Evolutionary conservation across 108 stramenopile species (phyloP).

Genomic region (Schizochytrium sp.): DNA sequence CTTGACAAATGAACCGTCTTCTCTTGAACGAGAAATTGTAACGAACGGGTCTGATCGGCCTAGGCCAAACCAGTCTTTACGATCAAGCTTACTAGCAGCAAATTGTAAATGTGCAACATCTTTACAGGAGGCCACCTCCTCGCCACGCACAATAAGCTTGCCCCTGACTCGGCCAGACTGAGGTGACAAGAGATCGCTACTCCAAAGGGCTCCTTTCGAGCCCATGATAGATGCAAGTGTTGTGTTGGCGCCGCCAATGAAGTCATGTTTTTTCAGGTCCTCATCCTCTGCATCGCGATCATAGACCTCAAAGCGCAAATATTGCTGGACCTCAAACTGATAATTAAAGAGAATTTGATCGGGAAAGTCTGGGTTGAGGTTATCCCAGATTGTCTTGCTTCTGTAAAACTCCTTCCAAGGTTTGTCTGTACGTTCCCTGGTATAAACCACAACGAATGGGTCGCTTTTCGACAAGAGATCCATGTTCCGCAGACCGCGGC

Average conservation of each 20-base stretch:
- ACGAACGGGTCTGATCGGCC: constrained; percentile 41
- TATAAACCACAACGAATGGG: constrained; percentile 52
- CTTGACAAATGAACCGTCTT: constrained; percentile 41
- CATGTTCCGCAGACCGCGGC: constrained; percentile 38
- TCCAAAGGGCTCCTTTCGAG: not conserved
- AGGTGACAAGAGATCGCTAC: not conserved
- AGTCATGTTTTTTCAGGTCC: constrained; percentile 16
- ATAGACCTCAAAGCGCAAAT: constrained; percentile 43
- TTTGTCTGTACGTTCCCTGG: not conserved
- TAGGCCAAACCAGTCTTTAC: constrained; percentile 60
- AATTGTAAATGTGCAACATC: constrained; percentile 12
- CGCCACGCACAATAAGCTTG: constrained; percentile 40
- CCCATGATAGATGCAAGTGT: constrained; percentile 45
- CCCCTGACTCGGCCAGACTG: not conserved
- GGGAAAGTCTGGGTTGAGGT: constrained; percentile 32
- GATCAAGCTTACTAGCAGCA: not conserved
- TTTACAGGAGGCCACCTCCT: constrained; percentile 46
- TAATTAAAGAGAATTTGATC: constrained; percentile 28
- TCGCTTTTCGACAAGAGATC: constrained; percentile 47
- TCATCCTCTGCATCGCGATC: constrained; percentile 40
- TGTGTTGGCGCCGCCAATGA: constrained; percentile 11
- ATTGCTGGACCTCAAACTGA: constrained; percentile 40
- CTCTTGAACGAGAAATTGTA: constrained; percentile 29
- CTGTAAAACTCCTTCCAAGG: constrained; percentile 51
- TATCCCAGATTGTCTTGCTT: constrained; percentile 50